phyloP scores from a whole-genome alignment of 768 basidiomycete species.

The Paxillus ammoniavirescens region DNA sequence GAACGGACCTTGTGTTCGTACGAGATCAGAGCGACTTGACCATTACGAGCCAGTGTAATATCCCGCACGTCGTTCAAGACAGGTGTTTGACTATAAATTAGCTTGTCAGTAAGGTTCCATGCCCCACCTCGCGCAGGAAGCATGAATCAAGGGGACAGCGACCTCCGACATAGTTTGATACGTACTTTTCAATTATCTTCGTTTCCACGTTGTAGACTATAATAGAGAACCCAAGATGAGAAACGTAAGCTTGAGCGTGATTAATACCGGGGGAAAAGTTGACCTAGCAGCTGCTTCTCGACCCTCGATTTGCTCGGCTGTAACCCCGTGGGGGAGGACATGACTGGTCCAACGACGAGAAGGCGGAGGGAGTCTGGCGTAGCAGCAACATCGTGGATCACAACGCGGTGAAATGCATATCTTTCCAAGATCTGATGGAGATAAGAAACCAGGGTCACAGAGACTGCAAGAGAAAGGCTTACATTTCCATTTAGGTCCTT shows the following conservation, averaged over 20 bases:
- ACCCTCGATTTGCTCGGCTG: constrained; percentile 66
- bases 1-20: constrained; percentile 67
- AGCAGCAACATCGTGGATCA: constrained; percentile 68
- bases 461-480: constrained; percentile 8
- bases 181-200: constrained; percentile 67
- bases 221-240: neutral
- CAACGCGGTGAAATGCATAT: constrained; percentile 60
- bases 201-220: constrained; percentile 67
- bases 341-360: constrained; percentile 65
- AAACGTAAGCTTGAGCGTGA: neutral
- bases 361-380: constrained; percentile 65
- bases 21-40: constrained; percentile 63
- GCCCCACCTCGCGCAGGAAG: neutral
- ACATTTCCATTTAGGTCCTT: constrained; percentile 64
- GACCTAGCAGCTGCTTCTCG: constrained; percentile 76
- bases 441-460: neutral
- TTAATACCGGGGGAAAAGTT: constrained; percentile 14
- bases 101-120: constrained; percentile 2
- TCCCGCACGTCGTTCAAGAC: constrained; percentile 72
- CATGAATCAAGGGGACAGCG: neutral
- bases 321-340: constrained; percentile 59
- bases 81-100: constrained; percentile 56
- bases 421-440: constrained; percentile 47
- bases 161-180: neutral
- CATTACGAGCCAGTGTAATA: constrained; percentile 61